Conservation (phyloP, 768 basidiomycete genomes). For the Imleria badia region DNA sequence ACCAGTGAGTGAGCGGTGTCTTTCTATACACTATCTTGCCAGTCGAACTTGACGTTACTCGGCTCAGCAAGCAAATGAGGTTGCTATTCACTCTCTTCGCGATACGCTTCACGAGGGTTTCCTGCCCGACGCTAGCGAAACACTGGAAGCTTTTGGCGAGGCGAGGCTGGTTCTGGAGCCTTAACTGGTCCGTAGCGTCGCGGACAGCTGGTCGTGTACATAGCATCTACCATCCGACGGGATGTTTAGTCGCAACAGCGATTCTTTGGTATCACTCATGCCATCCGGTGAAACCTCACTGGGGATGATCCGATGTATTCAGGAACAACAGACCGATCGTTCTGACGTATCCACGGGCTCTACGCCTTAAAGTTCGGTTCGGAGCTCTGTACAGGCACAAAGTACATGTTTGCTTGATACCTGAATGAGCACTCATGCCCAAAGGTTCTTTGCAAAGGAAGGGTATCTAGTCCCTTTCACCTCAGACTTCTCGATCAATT, state of each 20-base stretch:
- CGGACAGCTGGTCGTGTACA: slow-evolving; percentile 12
- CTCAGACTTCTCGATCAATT: slow-evolving; percentile 33
- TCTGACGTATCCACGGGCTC: background rate
- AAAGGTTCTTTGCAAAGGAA: slow-evolving; percentile 25
- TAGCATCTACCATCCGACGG: background rate
- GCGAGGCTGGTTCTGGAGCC: background rate
- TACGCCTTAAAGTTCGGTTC: background rate
- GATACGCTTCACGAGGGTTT: background rate
- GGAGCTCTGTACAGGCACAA: background rate
- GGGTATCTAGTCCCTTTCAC: slow-evolving; percentile 44
- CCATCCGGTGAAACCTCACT: background rate
- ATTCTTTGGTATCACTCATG: background rate
- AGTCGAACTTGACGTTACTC: background rate
- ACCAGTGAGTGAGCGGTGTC: slow-evolving; percentile 5
- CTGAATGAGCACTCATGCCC: slow-evolving; percentile 26
- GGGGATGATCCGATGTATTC: background rate
- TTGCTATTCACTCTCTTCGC: background rate
- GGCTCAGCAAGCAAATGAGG: background rate
- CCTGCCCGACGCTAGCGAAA: background rate
- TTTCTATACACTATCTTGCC: background rate
- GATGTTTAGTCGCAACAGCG: background rate
- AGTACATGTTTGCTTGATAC: background rate
- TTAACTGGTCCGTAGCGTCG: background rate
- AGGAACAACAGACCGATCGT: background rate
- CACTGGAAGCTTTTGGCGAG: background rate